Base-by-base conservation (phyloP, 257 asterid species). In the Lithospermum erythrorhizon region DNA sequence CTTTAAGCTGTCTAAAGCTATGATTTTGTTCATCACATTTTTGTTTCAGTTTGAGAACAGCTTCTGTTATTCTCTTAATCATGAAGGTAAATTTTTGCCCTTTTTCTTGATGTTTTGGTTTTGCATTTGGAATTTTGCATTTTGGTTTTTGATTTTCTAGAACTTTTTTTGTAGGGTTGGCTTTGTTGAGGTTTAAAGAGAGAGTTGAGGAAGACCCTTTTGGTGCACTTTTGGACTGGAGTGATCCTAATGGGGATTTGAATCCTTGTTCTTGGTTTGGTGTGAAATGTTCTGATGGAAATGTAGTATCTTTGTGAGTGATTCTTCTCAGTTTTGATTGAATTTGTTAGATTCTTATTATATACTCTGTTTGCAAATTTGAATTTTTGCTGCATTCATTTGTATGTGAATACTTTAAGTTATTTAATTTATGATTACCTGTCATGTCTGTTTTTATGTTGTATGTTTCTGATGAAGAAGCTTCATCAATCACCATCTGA, bases 151-250 rank as follows among this genome's bases (percentile, higher is more conserved):
- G 19, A 54, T 45, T 58, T 35, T 14, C 59, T 61, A 61, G 13
- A 23, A 22, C 18, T 29, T 37, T 56, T 22, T 17, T 13, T 32
- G 55, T 68, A 73, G 78, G 78, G 17, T 22, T 73, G 61, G 74
- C 71, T 55, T n/a, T 73, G 68, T 37, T 73, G 74, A 73, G 68
- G 65, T 64, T 73, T 61, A 73, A 73, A n/a, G 65, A 64, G 32
- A 73, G 71, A 60, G 67, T 68, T 49, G 21, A 29, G 21, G 29
- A 30, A 10, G 74, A 73, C 57, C 78, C 78, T 49, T 68, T 64
- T 57, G 48, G 59, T 57, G 78, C 71, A 35, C 57, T 73, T 65
- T 62, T 55, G 8, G 65, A 61, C 54, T 73, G 78, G 78, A 68
- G 53, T 17, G 27, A 53, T 29, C 13, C 14, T 63, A 67, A 63